Evolutionary conservation across 208 protist genomes (phyloP).

Genomic region (Crithidia acanthocephali): DNA sequence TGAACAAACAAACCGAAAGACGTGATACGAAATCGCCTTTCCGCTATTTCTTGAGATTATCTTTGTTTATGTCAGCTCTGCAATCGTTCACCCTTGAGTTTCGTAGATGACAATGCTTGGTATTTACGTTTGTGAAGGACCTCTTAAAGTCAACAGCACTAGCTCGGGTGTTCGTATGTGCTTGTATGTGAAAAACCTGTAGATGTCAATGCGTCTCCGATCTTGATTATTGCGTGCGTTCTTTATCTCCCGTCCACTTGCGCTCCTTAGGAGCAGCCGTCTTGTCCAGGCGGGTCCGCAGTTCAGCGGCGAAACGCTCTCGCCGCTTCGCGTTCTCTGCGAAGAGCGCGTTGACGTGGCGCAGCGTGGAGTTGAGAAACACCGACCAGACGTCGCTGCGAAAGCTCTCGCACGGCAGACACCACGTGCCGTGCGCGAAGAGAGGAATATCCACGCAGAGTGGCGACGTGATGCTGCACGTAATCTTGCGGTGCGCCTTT

Average conservation of each 20-base stretch:
- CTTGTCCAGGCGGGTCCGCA: slow-evolving; percentile 14
- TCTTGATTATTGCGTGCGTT: too few species aligned
- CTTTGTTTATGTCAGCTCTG: too few species aligned
- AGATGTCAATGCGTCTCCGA: too few species aligned
- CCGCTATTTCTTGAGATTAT: too few species aligned
- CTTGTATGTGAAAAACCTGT: too few species aligned
- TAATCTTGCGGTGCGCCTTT: slow-evolving; percentile 61
- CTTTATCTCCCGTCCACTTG: neutral
- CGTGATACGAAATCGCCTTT: too few species aligned
- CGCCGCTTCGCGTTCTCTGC: slow-evolving; percentile 56
- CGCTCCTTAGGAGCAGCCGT: neutral
- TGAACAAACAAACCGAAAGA: too few species aligned
- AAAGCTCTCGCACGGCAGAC: slow-evolving; percentile 36
- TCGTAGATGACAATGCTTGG: too few species aligned
- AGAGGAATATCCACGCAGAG: slow-evolving; percentile 70
- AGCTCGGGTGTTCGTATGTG: too few species aligned
- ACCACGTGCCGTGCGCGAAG: slow-evolving; percentile 50
- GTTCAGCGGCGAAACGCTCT: slow-evolving; percentile 40
- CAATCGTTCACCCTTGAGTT: too few species aligned
- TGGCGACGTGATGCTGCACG: slow-evolving; percentile 80
- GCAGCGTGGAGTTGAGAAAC: slow-evolving; percentile 41
- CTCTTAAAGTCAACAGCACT: too few species aligned
- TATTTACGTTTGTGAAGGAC: too few species aligned
- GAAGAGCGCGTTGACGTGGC: slow-evolving; percentile 72
- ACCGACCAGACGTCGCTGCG: slow-evolving; percentile 31